phyloP scores from a whole-genome alignment of 2,329 filamentous ascomycete genomes.

The Sporothrix schenckii region DNA sequence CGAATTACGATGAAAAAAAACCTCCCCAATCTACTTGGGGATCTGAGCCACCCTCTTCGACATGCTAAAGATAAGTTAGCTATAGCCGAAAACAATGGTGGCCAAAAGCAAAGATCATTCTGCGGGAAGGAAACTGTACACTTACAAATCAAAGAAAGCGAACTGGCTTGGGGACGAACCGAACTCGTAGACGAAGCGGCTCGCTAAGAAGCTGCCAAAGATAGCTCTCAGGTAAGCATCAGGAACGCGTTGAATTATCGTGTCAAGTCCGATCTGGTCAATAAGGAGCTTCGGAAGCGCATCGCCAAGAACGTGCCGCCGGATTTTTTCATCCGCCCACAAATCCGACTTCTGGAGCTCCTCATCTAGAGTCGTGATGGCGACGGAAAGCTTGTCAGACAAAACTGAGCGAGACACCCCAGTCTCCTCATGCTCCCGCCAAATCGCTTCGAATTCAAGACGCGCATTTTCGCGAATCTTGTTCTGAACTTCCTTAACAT shows the following conservation, averaged over 20 bases:
- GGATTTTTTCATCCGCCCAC: constrained; percentile 80
- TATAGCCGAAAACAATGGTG: too few species aligned
- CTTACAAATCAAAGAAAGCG: constrained; percentile 97
- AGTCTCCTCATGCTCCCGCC: constrained; percentile 86
- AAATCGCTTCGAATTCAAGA: constrained; percentile 97
- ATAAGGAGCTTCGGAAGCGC: constrained; percentile 83
- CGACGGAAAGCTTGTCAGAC: constrained; percentile 84
- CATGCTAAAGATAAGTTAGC: constrained; percentile 55
- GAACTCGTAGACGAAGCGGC: constrained; percentile 94
- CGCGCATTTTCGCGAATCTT: constrained; percentile 89
- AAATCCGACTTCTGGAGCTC: constrained; percentile 91
- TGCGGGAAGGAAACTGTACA: constrained; percentile 39
- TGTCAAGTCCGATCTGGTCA: constrained; percentile 87
- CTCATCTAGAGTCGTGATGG: constrained; percentile 96
- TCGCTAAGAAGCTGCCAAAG: constrained; percentile 93
- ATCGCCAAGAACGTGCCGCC: constrained; percentile 76
- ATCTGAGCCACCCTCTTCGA: constrained; percentile 57
- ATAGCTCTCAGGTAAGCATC: constrained; percentile 91
- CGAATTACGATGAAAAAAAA: background rate
- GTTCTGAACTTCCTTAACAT: constrained; percentile 88
- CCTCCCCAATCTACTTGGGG: background rate
- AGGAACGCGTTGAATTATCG: constrained; percentile 82
- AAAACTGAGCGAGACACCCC: constrained; percentile 80
- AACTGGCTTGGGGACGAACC: constrained; percentile 93
- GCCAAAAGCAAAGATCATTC: background rate